These are phyloP conservation scores for Coffea canephora DNA, from an alignment of 257 asterid genomes.

Conservation along the genomic window DNA sequence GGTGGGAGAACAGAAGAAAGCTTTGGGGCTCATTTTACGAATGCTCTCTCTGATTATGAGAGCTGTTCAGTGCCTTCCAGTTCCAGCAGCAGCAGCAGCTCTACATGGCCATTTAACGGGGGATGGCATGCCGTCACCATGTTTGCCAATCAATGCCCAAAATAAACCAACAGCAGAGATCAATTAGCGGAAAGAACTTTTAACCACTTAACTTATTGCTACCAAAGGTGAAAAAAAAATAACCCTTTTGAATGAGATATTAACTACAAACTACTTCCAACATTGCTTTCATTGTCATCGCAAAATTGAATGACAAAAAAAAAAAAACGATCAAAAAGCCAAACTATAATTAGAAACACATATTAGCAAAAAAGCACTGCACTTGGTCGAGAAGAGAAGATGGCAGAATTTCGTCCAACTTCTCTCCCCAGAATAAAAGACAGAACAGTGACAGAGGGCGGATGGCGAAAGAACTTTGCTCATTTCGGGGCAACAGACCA, in stretches of 20 bases:
- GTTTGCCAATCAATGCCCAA: not conserved
- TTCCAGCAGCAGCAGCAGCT: too few species aligned
- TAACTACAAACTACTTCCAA: slow-evolving; percentile 11
- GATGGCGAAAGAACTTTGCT: slow-evolving; percentile 8
- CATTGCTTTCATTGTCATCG: slow-evolving; percentile 7
- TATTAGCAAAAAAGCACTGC: slow-evolving; percentile 1
- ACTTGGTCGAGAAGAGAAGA: slow-evolving; percentile 1
- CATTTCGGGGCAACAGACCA: slow-evolving; percentile 11
- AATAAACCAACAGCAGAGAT: not conserved
- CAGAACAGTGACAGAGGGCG: slow-evolving; percentile 15
- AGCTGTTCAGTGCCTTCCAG: too few species aligned
- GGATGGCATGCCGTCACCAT: too few species aligned
- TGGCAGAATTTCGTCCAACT: slow-evolving; percentile 6
- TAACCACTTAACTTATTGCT: not conserved
- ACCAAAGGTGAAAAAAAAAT: not conserved
- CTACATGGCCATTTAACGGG: too few species aligned
- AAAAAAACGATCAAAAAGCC: not conserved
- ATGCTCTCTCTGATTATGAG: too few species aligned
- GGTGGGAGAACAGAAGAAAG: too few species aligned
- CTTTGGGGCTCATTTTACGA: too few species aligned
- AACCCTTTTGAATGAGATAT: slow-evolving; percentile 4
- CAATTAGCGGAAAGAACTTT: not conserved
- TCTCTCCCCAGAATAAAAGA: slow-evolving; percentile 4
- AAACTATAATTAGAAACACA: slow-evolving; percentile 5
- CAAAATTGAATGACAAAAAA: slow-evolving; percentile 8